Evolutionary conservation across 805 yeast species (phyloP).

Genomic region (Kazachstania kunashirensis): DNA sequence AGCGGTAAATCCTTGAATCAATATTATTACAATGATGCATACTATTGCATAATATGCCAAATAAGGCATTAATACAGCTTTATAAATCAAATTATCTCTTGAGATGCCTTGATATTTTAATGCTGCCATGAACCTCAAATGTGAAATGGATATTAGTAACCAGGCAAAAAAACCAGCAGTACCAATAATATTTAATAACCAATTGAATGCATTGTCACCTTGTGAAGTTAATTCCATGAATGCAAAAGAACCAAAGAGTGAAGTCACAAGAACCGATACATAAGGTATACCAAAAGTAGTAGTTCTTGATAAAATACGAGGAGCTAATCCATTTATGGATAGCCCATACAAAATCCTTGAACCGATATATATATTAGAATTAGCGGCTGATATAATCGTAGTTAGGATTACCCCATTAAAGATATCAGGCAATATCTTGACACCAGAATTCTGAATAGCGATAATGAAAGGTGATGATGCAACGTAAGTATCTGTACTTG

Average conservation of each 20-base stretch:
- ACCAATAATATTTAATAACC: constrained; percentile 65
- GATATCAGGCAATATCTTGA: constrained; percentile 50
- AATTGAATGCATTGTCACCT: constrained; percentile 48
- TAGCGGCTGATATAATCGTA: constrained; percentile 62
- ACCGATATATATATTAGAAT: constrained; percentile 61
- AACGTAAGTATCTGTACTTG: constrained; percentile 27
- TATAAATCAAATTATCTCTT: constrained; percentile 57
- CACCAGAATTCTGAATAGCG: constrained; percentile 56
- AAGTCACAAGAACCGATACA: constrained; percentile 43
- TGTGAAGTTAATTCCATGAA: constrained; percentile 42
- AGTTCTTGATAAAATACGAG: constrained; percentile 38
- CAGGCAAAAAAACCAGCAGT: constrained; percentile 63
- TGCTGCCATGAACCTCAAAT: constrained; percentile 55
- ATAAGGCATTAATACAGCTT: constrained; percentile 59
- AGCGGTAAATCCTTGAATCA: constrained; percentile 63
- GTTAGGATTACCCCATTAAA: constrained; percentile 56
- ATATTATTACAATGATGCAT: constrained; percentile 44
- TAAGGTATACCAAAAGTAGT: constrained; percentile 51
- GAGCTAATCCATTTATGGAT: constrained; percentile 47
- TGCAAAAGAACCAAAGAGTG: constrained; percentile 51
- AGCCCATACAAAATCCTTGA: constrained; percentile 53
- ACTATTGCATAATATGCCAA: constrained; percentile 53
- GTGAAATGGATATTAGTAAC: constrained; percentile 53
- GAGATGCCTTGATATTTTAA: constrained; percentile 49
- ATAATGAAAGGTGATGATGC: constrained; percentile 59